Percentiles rank a stretch among this genome's conserved stretches.
These are phyloP conservation scores for Talaromyces proteolyticus DNA, from an alignment of 495 filamentous ascomycete genomes.

Conservation along the genomic window DNA sequence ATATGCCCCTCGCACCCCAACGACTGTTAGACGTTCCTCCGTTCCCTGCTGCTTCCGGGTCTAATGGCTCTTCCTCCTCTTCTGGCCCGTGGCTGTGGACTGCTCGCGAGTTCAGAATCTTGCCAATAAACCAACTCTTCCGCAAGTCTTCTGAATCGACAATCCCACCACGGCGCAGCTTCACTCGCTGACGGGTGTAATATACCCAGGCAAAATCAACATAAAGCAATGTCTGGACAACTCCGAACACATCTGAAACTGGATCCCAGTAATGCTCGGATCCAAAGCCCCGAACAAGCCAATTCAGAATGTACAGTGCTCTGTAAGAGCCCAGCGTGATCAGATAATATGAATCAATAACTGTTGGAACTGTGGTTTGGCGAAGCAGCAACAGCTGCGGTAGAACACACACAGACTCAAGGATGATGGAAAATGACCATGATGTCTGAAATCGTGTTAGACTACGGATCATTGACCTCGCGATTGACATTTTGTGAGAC, in stretches of 20 bases:
- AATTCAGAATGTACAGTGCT: slow-evolving; percentile 85
- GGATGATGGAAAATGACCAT: slow-evolving; percentile 82
- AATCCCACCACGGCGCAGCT: slow-evolving; percentile 83
- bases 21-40: slow-evolving; percentile 34
- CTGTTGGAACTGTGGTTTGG: slow-evolving; percentile 91
- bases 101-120: slow-evolving; percentile 34
- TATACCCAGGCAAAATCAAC: slow-evolving; percentile 97
- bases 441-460: too few relatives aligned
- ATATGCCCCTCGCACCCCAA: slow-evolving; percentile 76
- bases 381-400: slow-evolving; percentile 89
- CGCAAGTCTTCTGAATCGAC: slow-evolving; percentile 90
- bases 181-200: slow-evolving; percentile 86
- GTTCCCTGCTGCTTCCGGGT: slow-evolving; percentile 14
- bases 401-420: slow-evolving; percentile 86
- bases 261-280: slow-evolving; percentile 57
- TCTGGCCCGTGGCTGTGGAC: slow-evolving; percentile 12
- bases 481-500: too few relatives aligned
- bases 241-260: slow-evolving; percentile 75
- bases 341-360: slow-evolving; percentile 93
- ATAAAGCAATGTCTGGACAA: slow-evolving; percentile 88
- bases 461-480: too few relatives aligned
- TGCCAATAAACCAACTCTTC: slow-evolving; percentile 67
- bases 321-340: slow-evolving; percentile 85
- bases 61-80: slow-evolving; percentile 63
- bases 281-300: slow-evolving; percentile 65